A percentile compares a stretch with the other conserved stretches of the same genome.
Conservation (phyloP, 805 yeast species). For the Saccharomycopsis selenospora region DNA sequence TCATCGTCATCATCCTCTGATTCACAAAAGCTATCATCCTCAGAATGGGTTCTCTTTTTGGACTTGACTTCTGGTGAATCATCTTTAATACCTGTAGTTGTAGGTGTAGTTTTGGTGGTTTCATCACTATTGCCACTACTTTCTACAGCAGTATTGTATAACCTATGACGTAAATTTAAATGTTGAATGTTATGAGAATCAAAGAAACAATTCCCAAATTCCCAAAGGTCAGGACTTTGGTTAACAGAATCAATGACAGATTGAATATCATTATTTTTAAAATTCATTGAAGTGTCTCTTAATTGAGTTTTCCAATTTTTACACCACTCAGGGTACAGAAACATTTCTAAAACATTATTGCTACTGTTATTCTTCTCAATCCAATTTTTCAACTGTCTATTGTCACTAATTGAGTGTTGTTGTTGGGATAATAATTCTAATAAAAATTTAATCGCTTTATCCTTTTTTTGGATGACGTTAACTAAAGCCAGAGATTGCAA, state of each 20-base stretch:
- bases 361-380: neutral
- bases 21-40: conserved; percentile 1
- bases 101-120: neutral
- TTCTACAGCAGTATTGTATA: neutral
- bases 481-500: conserved; percentile 4
- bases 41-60: neutral
- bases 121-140: neutral
- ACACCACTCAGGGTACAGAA: conserved; percentile 4
- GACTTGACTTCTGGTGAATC: neutral
- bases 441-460: conserved; percentile 9
- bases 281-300: neutral
- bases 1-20: conserved; percentile 2
- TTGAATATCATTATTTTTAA: conserved; percentile 12
- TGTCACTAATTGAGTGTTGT: neutral
- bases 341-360: neutral
- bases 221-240: conserved; percentile 11
- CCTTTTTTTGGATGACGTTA: conserved; percentile 11
- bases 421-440: conserved; percentile 2
- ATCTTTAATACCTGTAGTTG: neutral
- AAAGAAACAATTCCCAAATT: conserved; percentile 7
- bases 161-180: neutral
- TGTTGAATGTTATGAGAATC: conserved; percentile 6
- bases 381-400: neutral
- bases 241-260: conserved; percentile 12
- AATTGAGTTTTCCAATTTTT: conserved; percentile 5